Base-by-base conservation (phyloP, 2,329 filamentous ascomycete species). In the Fusarium luffae region DNA sequence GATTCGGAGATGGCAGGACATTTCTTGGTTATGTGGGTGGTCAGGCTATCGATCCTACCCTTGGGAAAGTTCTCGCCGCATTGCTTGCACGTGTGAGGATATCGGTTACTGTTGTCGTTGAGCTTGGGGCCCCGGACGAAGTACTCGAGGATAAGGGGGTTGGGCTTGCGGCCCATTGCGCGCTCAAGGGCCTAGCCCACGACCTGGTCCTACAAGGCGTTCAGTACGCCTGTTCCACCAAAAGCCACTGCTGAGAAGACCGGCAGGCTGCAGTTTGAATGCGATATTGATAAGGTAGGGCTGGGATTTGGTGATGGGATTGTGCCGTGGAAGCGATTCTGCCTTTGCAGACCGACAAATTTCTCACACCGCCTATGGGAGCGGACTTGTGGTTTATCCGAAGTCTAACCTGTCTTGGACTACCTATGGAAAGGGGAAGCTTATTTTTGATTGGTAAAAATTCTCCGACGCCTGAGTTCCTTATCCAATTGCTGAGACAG, bases 41-140 rank as follows among this genome's bases (percentile, higher is more conserved):
- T 92, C 65, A 98, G 82, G 74, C 89, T 93, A 76, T 98, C 94
- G 75, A 93, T 91, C 67, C 94, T 89, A 66, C 94, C 94, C 78
- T 97, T 97, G 68, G 93, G 92, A 69, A 97, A 97, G 79, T 92
- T 91, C 80, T 96, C 92, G 71, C 93, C 93, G 79, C 93, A 97
- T 71, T 90, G 86, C 79, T 92, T 95, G 87, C 94, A 97, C 14
- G 92, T 96, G 77, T 97, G 93, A 74, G 93, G 90, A 77, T 98
- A 98, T 62, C 94, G 89, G 79, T 97, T 97, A 83, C 93, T 96
- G 70, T 92, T 91, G 82, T 97, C 93, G 77, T 91, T 89, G 75
- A 97, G 87, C 82, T 97, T 97, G 41, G 89, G 88, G 12, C 94
- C 94, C 73, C 94, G 89, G 79, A 93, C 89, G 80, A 97, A 98